Evolutionary conservation across 768 basidiomycete species (phyloP), one percentile per base, ranked within the genome.

Genomic region (Termitomyces sp.): DNA sequence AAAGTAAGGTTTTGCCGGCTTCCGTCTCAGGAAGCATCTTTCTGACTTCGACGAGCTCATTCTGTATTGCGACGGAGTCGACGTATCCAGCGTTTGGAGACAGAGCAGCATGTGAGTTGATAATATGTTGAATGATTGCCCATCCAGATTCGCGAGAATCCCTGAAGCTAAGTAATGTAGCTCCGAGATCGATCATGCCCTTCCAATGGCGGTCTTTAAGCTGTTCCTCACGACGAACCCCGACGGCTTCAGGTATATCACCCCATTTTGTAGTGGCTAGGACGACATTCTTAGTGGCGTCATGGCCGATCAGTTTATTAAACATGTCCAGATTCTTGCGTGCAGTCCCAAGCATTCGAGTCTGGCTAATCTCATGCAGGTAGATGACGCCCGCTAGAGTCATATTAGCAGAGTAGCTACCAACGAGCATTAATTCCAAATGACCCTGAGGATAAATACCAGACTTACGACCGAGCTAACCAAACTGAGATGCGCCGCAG

Each of bases 11-110:
- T 24, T 56, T 58, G 3, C 66, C 70, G 5, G 65, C 68, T n/a
- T 57, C 52, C 10, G 68, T 69, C 34, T 68, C 68, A 5, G 59
- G 54, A 39, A 71, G 66, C 22, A 60, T 55, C 13, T 56, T 64
- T 16, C 57, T 50, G 34, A 66, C 55, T 29, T 66, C 62, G 0
- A 68, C 66, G 8, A 69, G 55, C 47, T 69, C 70, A 18, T 64
- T 55, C 48, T 71, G 67, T 39, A 68, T 56, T n/a, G 63, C 51
- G 15, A 68, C 55, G 1, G 64, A 55, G 10, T 64, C 62, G n/a
- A 52, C 51, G n/a, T 52, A 52, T 39, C 2, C 0, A 59, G 46
- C 24, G n/a, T 12, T 31, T 4, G 15, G 12, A 31, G 22, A 18
- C 16, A 22, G 37, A 28, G 34, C 16, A 4, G 59, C 56, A 15